Base-by-base conservation (phyloP, 306 rosid species). In the Albizia julibrissin region DNA sequence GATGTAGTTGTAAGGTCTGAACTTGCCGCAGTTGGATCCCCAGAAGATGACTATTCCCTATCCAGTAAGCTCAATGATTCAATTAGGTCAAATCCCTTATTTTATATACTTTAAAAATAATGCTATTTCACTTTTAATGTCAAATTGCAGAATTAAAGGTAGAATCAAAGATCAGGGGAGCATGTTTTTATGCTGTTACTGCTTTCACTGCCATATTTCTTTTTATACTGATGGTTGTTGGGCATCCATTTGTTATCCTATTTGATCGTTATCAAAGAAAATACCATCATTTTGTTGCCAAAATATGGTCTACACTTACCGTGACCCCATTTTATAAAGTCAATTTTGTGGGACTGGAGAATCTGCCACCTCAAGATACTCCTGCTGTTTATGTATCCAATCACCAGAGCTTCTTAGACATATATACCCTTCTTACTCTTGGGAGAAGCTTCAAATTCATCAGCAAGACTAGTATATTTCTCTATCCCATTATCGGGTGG, bases 371-470 rank as follows among this genome's bases (percentile, higher is more conserved):
- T 58, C 86, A 91, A 2, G 92, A 91, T 80, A 83, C 89, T 75
- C 94, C 97, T 79, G 99, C 97, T 40, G 96, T 95, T 8, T 95
- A 93, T 76, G 97, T 95, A 79, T 95, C 99, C 16, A 95, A 95
- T 86, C 98, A 93, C 83, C 99, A 95, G 91, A 95, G 99, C 89
- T 95, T 95, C 87, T 76, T 93, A 34, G 99, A 95, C 84, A 92
- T 92, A 86, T 95, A 91, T 79, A 87, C 95, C 54, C 96, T 93
- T 88, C 92, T 93, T 69, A 95, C 94, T 31, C 85, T 95, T 22
- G 97, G 99, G 44, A 91, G 96, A 86, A 86, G 90, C 86, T 95
- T 89, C 79, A 95, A 93, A 86, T 93, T 95, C 88, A 93, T 95
- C 82, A 95, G 99, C 93, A 95, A 95, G 97, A 95, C 99, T 65